Base-by-base conservation (phyloP, 352 stramenopile species). In the Thraustochytrium striatum region DNA sequence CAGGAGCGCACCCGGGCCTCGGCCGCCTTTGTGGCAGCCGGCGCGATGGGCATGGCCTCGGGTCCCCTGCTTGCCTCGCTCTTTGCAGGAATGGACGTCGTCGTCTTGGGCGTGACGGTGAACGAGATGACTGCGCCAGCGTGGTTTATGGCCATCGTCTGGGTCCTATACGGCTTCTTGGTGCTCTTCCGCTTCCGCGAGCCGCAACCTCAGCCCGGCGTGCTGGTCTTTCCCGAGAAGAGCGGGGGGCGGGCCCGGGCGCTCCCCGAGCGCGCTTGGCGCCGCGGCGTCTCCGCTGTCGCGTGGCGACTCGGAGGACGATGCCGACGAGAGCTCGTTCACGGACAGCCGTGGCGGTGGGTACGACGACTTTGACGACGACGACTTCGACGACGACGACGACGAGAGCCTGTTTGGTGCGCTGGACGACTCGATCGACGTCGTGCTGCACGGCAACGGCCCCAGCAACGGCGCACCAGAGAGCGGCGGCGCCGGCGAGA, bases 1-100 rank as follows among this genome's bases (percentile, higher is more conserved):
- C 87, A 94, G 57, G 87, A 97, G 47, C 89, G 93, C 33, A 98
- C 93, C 9, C 87, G 91, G 52, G 92, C 92, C 8, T 97, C 92
- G 35, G 92, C 92, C 0, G 53, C 91, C 36, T 97, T 97, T 88
- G 92, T 95, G 57, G 96, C 92, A 7, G 89, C 91, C 33, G 94
- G 92, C 69, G 93, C 92, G 3, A 86, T 95, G 1, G 93, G 93
- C 21, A 96, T 96, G 85, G 92, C 92, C 16, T 87, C 93, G 57
- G 93, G 93, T 32, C 93, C 93, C 1, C 91, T 84, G 11, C 82
- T 85, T 61, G 87, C 87, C 5, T 85, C 88, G 55, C 32, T 89
- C 30, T 83, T 90, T 19, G 81, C 85, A 57, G 68, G 78, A 30
- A 69, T 89, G 13, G 81, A 89, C 16, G 69, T 87, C 61, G 62